phyloP scores from a whole-genome alignment of 768 basidiomycete genomes.

The Boletus bicolor region DNA sequence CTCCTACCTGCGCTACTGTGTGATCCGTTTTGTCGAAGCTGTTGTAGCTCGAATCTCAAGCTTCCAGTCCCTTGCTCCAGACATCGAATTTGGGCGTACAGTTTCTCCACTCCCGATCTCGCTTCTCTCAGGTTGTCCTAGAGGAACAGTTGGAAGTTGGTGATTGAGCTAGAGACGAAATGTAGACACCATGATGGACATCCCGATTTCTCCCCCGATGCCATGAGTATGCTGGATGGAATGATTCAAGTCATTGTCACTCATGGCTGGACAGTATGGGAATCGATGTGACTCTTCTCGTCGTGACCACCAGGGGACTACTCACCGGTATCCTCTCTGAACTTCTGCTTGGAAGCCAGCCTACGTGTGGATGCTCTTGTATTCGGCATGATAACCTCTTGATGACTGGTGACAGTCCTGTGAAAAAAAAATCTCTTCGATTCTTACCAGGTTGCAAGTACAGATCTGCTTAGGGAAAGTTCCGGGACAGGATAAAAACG shows the following conservation, averaged over 20 bases:
- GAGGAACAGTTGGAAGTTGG: not conserved
- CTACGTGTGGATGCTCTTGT: conserved; percentile 9
- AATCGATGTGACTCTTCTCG: not conserved
- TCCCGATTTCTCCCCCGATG: not conserved
- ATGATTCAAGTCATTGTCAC: not conserved
- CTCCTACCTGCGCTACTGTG: not conserved
- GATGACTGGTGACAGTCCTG: not conserved
- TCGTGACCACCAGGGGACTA: not conserved
- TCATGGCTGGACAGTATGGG: not conserved
- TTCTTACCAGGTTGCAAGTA: not conserved
- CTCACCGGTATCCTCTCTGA: not conserved
- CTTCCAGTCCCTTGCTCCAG: conserved; percentile 8
- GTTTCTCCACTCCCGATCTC: conserved; percentile 7
- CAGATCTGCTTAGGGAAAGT: not conserved
- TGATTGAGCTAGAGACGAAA: not conserved
- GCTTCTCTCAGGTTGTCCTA: conserved; percentile 10
- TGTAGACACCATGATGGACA: conserved; percentile 10
- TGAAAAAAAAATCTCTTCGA: not conserved
- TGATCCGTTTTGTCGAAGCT: not conserved
- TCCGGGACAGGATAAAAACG: not conserved
- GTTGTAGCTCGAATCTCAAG: conserved; percentile 5
- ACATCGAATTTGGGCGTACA: conserved; percentile 6
- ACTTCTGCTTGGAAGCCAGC: not conserved
- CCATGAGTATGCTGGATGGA: not conserved
- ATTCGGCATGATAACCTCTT: conserved; percentile 7